These are phyloP conservation scores for Ascochyta clinopodiicola DNA, from an alignment of 2,329 filamentous ascomycete genomes.

Conservation along the genomic window DNA sequence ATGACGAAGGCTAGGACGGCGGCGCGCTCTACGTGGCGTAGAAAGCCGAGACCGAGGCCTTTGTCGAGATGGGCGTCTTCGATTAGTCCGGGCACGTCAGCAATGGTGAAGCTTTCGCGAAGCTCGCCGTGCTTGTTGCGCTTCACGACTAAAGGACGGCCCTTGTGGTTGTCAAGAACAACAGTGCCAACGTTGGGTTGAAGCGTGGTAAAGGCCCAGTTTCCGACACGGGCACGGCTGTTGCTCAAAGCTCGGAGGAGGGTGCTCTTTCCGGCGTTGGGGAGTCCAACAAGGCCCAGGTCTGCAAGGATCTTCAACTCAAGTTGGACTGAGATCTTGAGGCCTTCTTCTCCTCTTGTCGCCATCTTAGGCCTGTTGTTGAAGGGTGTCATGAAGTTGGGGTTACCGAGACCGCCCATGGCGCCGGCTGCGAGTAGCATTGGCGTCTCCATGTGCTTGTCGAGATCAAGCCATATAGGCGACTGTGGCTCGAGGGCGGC, in stretches of 20 bases:
- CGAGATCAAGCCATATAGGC: constrained; percentile 68
- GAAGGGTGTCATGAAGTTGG: constrained; percentile 84
- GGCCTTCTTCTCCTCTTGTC: constrained; percentile 80
- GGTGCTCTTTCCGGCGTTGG: constrained; percentile 96
- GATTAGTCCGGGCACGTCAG: constrained; percentile 93
- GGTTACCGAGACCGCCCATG: constrained; percentile 89
- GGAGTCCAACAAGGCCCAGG: constrained; percentile 90
- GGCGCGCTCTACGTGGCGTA: constrained; percentile 93
- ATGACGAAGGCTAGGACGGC: constrained; percentile 92
- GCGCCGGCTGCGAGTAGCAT: constrained; percentile 87
- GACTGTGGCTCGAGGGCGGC: constrained; percentile 72
- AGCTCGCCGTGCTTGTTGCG: constrained; percentile 57
- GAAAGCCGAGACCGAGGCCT: constrained; percentile 87
- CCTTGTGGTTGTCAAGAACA: constrained; percentile 84
- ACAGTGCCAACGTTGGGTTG: constrained; percentile 96
- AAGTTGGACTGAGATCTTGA: constrained; percentile 80
- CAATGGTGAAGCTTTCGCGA: constrained; percentile 86
- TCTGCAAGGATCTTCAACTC: constrained; percentile 96
- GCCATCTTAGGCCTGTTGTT: constrained; percentile 82
- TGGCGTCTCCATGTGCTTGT: constrained; percentile 78
- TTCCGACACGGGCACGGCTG: constrained; percentile 85
- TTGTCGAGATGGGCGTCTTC: constrained; percentile 91
- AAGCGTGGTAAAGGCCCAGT: constrained; percentile 96
- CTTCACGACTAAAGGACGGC: constrained; percentile 67
- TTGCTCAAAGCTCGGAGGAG: constrained; percentile 86